phyloP scores from a whole-genome alignment of 306 rosid genomes.

The Hylodesmum podocarpum region DNA sequence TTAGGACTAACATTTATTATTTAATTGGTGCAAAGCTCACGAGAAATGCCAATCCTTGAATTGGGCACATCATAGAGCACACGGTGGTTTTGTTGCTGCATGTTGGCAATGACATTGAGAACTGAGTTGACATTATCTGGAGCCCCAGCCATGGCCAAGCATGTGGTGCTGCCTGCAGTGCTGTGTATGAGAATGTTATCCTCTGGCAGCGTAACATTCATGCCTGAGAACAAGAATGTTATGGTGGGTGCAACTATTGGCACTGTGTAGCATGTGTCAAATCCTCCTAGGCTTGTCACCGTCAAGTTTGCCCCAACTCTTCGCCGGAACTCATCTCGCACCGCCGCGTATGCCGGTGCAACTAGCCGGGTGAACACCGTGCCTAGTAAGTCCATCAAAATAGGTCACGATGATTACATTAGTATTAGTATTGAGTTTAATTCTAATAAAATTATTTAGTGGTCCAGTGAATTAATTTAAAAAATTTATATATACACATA shows the following conservation, averaged over 20 bases:
- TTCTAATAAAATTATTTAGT: too few relatives aligned
- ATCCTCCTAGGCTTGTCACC: slow-evolving; percentile 71
- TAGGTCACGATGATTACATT: too few relatives aligned
- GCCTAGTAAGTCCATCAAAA: slow-evolving; percentile 42
- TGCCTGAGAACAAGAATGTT: slow-evolving; percentile 76
- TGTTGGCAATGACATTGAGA: slow-evolving; percentile 83
- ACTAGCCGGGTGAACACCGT: slow-evolving; percentile 84
- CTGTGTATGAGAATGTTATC: slow-evolving; percentile 88
- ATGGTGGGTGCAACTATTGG: slow-evolving; percentile 74
- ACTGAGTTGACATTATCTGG: slow-evolving; percentile 85
- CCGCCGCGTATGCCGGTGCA: slow-evolving; percentile 61
- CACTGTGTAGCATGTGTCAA: slow-evolving; percentile 81
- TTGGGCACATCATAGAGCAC: slow-evolving; percentile 75
- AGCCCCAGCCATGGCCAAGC: slow-evolving; percentile 86
- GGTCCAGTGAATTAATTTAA: too few relatives aligned
- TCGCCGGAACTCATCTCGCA: slow-evolving; percentile 70
- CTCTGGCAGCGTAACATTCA: slow-evolving; percentile 80
- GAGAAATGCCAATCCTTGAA: slow-evolving; percentile 82
- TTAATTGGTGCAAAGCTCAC: slow-evolving; percentile 68
- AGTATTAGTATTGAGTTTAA: too few relatives aligned
- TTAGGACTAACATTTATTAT: not conserved
- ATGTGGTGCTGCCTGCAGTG: slow-evolving; percentile 64
- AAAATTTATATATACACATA: too few relatives aligned
- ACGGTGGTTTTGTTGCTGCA: slow-evolving; percentile 97
- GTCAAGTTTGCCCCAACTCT: slow-evolving; percentile 51